phyloP scores from a whole-genome alignment of 2,329 filamentous ascomycete species.

The Penicillium expansum region DNA sequence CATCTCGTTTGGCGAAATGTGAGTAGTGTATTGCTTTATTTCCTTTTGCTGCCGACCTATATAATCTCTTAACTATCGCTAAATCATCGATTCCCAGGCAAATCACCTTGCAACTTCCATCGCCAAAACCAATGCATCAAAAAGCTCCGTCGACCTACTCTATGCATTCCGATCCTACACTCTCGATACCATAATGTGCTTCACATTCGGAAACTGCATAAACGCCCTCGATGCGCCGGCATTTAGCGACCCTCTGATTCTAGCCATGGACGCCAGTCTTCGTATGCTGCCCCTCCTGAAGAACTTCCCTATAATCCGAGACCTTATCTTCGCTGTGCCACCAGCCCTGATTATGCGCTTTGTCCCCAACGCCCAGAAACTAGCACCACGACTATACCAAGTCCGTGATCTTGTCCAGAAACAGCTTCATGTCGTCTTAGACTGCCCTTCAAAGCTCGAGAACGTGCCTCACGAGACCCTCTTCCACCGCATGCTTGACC shows the following conservation, averaged over 20 bases:
- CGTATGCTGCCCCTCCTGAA: not conserved
- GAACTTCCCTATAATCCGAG: not conserved
- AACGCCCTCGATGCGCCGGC: slow-evolving; percentile 9
- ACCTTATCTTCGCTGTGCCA: not conserved
- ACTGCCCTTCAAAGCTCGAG: not conserved
- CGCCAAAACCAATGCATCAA: not conserved
- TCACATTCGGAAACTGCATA: slow-evolving; percentile 10
- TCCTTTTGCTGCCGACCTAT: not conserved
- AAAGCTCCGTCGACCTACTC: not conserved
- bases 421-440: not conserved
- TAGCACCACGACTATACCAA: not conserved
- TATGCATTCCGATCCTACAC: slow-evolving; percentile 7
- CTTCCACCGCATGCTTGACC: not conserved
- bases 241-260: slow-evolving; percentile 5
- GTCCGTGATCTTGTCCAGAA: not conserved
- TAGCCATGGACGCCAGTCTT: slow-evolving; percentile 1
- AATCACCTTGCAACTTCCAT: not conserved
- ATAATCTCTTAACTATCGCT: not conserved
- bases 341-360: not conserved
- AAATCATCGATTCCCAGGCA: not conserved
- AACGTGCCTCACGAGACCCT: not conserved
- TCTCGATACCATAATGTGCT: slow-evolving; percentile 12
- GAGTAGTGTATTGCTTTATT: not conserved
- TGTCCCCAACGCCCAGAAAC: not conserved
- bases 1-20: slow-evolving; percentile 13